Base-by-base conservation (phyloP, 352 stramenopile species). In the Nothophytophthora sp. region DNA sequence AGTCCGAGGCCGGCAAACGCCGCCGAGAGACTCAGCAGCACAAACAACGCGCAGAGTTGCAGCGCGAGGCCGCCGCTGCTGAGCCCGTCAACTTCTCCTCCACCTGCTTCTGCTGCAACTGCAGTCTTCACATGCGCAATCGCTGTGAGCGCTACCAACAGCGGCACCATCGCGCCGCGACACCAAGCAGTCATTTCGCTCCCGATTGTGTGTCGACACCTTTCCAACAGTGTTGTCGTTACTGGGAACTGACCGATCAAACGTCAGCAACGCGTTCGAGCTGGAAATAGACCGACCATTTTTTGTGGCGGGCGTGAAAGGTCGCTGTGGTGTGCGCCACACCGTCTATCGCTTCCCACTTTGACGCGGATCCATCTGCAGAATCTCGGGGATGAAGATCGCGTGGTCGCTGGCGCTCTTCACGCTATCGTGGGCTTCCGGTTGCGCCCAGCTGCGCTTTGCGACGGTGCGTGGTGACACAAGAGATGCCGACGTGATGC, bases 1-100 rank as follows among this genome's bases (percentile, higher is more conserved):
- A 99, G 81, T 1, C 96, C 98, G 16, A 99, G 73, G 0, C 97
- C 96, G 7, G 79, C 89, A 54, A 99, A 99, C 12, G 96, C 62
- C 15, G 80, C 95, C 0, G 95, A 98, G 19, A 99, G 67, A 16
- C 41, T 44, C 25, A 96, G 70, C 19, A 95, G 67, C 28, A 84
- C n/a, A 22, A 80, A 55, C 18, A 93, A 51, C 2, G 50, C 67
- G 15, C 56, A 52, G 40, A 90, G 70, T 46, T 87, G 72, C 42
- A 84, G 63, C 18, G 62, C 64, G n/a, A 73, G 53, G 16, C 65
- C 50, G 12, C 38, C 48, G 12, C 20, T 30, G 19, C 34, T 60
- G 32, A 62, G 47, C 20, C 60, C 29, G 5, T 19, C 34, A 7
- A 8, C 34, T 2, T 19, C 34, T 1, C 44, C 53, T 13, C 54